These are phyloP conservation scores for Fusarium tuaranense DNA, from an alignment of 2,329 filamentous ascomycete genomes.

Conservation along the genomic window DNA sequence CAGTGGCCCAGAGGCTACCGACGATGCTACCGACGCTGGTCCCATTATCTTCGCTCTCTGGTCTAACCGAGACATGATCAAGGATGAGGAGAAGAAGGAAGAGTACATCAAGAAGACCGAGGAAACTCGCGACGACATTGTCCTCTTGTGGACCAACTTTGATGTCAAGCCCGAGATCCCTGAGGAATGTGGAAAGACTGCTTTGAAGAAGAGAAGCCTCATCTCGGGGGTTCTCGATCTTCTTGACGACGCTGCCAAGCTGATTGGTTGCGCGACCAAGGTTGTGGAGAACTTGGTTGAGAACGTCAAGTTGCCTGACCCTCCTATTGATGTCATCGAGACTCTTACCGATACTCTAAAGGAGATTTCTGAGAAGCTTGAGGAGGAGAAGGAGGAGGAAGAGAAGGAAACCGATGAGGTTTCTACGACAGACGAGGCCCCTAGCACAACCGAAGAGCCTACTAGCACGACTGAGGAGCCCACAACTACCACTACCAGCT, in stretches of 20 bases:
- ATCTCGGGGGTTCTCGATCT: conserved; percentile 13
- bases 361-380: conserved; percentile 15
- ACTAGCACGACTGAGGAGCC: not conserved
- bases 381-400: conserved; percentile 13
- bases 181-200: not conserved
- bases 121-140: conserved; percentile 11
- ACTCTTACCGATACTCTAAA: conserved; percentile 25
- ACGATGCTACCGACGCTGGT: not conserved
- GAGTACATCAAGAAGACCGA: conserved; percentile 18
- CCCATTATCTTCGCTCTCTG: conserved; percentile 15
- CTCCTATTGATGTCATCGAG: conserved; percentile 7
- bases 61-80: conserved; percentile 17
- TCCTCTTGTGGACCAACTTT: conserved; percentile 10
- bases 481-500: not conserved
- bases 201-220: conserved; percentile 16
- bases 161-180: conserved; percentile 13
- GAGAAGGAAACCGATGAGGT: not conserved
- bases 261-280: not conserved
- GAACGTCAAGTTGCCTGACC: conserved; percentile 9
- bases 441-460: not conserved
- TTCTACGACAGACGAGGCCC: not conserved
- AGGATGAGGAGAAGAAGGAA: conserved; percentile 6
- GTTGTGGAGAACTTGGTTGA: not conserved
- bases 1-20: not conserved
- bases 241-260: not conserved